These are phyloP conservation scores for Oryza meyeriana DNA, from an alignment of 176 grass and related monocot species.

Conservation along the genomic window DNA sequence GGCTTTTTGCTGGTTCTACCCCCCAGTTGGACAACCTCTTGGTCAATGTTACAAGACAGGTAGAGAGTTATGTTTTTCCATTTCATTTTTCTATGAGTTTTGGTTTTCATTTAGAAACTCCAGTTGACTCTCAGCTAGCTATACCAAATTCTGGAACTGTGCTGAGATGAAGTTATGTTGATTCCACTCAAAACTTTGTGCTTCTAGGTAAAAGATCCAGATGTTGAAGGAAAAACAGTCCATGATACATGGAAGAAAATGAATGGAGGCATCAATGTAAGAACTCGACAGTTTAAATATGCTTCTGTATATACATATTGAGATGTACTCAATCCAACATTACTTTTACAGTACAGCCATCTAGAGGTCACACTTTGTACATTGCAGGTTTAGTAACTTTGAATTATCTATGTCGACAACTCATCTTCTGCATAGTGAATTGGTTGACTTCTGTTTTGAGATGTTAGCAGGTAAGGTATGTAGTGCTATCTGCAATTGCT, in stretches of 20 bases:
- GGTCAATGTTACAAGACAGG: slow-evolving; percentile 73
- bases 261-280: slow-evolving; percentile 66
- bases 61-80: slow-evolving; percentile 25
- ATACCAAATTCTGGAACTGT: background rate
- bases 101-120: background rate
- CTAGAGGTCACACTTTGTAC: background rate
- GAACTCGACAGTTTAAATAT: slow-evolving; percentile 15
- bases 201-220: slow-evolving; percentile 85
- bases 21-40: slow-evolving; percentile 90
- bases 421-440: background rate
- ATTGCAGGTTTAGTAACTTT: background rate
- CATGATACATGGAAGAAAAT: slow-evolving; percentile 70
- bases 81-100: slow-evolving; percentile 24
- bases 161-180: background rate
- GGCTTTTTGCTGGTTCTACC: slow-evolving; percentile 71
- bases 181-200: slow-evolving; percentile 15
- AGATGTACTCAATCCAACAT: background rate
- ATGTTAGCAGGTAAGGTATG: background rate
- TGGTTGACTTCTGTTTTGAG: background rate
- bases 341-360: background rate
- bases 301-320: background rate
- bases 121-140: slow-evolving; percentile 4
- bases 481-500: background rate
- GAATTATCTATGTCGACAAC: background rate
- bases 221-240: slow-evolving; percentile 63